phyloP scores from a whole-genome alignment of 2,329 filamentous ascomycete species.

The Pleoardoris graminearum region DNA sequence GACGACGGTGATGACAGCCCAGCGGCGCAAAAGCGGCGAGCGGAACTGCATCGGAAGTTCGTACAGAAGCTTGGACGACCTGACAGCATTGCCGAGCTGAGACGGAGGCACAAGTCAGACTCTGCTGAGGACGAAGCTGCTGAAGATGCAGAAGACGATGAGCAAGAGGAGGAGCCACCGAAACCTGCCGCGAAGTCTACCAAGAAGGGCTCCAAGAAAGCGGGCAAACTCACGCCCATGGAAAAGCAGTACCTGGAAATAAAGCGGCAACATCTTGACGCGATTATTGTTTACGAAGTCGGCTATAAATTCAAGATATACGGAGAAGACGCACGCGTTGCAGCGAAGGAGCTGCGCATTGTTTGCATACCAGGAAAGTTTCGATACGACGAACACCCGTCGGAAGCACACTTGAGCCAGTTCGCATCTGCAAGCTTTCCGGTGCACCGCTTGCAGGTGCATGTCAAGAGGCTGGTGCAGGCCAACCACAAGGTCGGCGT shows the following conservation, averaged over 20 bases:
- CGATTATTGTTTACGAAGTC: conserved; percentile 88
- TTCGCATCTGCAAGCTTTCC: conserved; percentile 97
- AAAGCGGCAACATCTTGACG: conserved; percentile 88
- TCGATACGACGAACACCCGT: conserved; percentile 81
- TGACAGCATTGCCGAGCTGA: conserved; percentile 73
- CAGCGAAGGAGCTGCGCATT: conserved; percentile 88
- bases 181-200: conserved; percentile 49
- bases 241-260: conserved; percentile 92
- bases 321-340: conserved; percentile 87
- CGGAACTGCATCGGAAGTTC: conserved; percentile 79
- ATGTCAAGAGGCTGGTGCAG: conserved; percentile 88
- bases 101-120: conserved; percentile 61
- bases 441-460: conserved; percentile 85
- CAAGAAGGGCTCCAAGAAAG: conserved; percentile 67
- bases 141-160: conserved; percentile 59
- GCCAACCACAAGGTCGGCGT: conserved; percentile 96
- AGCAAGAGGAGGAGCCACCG: conserved; percentile 59
- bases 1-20: conserved; percentile 55
- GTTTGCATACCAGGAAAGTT: conserved; percentile 96
- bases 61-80: conserved; percentile 87
- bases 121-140: conserved; percentile 32
- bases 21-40: conserved; percentile 61
- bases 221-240: conserved; percentile 87
- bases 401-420: conserved; percentile 86
- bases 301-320: conserved; percentile 99